phyloP scores from a whole-genome alignment of 768 basidiomycete species.

The Mycena galericulata region DNA sequence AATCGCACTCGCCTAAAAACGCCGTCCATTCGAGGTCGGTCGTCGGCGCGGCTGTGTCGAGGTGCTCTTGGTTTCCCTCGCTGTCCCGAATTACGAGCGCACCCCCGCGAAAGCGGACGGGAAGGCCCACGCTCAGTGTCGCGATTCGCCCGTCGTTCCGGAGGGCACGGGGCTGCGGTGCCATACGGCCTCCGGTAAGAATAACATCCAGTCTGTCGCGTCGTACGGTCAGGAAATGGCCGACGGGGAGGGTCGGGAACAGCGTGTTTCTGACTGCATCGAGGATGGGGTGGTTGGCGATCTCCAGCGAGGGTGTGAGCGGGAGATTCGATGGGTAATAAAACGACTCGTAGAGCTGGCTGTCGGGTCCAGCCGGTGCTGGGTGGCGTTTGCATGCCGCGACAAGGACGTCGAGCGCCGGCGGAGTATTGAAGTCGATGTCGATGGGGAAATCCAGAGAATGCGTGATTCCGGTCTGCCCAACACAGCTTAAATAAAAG shows the following conservation, averaged over 20 bases:
- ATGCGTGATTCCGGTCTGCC: constrained; percentile 84
- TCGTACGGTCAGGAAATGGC: constrained; percentile 76
- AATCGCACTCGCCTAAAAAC: constrained; percentile 79
- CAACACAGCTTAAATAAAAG: neutral
- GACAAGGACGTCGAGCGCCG: constrained; percentile 82
- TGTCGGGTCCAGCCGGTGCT: constrained; percentile 62
- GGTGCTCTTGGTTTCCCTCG: constrained; percentile 70
- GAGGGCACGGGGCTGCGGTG: constrained; percentile 63
- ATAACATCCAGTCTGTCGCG: constrained; percentile 81
- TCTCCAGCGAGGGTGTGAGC: constrained; percentile 80
- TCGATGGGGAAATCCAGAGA: constrained; percentile 88
- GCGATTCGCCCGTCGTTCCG: constrained; percentile 78
- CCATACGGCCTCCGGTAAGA: constrained; percentile 68
- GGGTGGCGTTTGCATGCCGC: constrained; percentile 78
- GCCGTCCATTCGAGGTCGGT: constrained; percentile 84
- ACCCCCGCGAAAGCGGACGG: constrained; percentile 81
- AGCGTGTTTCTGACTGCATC: constrained; percentile 78
- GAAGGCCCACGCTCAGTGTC: constrained; percentile 79
- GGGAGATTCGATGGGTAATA: constrained; percentile 81
- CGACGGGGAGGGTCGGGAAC: constrained; percentile 77
- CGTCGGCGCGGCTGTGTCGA: constrained; percentile 71
- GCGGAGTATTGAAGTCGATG: constrained; percentile 78
- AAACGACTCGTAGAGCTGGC: constrained; percentile 72
- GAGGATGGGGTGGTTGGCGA: constrained; percentile 85
- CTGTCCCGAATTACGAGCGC: constrained; percentile 67